phyloP scores from a whole-genome alignment of 495 filamentous ascomycete species.

The Neurospora sp. region DNA sequence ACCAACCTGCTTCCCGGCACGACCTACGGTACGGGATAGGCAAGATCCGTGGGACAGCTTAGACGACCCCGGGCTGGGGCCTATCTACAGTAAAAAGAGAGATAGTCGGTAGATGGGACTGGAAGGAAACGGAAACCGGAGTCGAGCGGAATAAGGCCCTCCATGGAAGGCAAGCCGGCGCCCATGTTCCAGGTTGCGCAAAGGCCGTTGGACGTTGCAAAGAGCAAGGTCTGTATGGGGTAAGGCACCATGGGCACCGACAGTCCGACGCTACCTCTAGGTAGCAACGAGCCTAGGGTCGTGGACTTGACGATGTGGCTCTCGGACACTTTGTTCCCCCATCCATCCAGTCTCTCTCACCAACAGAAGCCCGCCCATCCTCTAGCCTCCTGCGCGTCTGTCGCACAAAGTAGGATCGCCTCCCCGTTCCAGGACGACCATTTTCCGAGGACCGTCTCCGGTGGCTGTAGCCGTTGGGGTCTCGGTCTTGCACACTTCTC shows the following conservation, averaged over 20 bases:
- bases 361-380: constrained; percentile 2
- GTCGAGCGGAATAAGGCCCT: neutral
- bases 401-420: constrained; percentile 1
- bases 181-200: neutral
- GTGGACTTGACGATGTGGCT: neutral
- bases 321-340: neutral
- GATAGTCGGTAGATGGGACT: neutral
- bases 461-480: neutral
- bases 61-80: neutral
- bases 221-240: neutral
- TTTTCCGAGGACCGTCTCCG: neutral
- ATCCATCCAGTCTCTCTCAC: neutral
- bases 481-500: neutral
- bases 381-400: constrained; percentile 9
- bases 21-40: neutral
- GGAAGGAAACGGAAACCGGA: neutral
- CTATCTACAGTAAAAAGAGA: neutral
- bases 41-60: neutral
- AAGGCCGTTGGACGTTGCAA: neutral
- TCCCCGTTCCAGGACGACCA: neutral
- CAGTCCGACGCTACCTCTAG: neutral
- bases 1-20: neutral
- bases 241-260: neutral
- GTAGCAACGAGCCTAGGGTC: neutral
- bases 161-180: neutral